Evolutionary conservation across 768 basidiomycete species (phyloP).

Genomic region (Boletus coccyginus): DNA sequence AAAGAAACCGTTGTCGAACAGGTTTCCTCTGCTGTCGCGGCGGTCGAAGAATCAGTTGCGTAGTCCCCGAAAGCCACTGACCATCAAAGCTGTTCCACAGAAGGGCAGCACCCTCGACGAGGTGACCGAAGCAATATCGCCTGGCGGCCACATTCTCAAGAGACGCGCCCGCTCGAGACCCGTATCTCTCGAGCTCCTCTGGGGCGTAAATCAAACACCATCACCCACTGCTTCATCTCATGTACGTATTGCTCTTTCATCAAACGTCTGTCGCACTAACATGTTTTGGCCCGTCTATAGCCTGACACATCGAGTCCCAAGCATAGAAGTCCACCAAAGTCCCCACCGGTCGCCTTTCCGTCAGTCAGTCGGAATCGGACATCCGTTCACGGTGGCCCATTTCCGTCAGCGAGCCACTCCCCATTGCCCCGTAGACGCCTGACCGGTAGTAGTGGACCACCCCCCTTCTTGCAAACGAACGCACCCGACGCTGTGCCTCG

Average conservation of each 20-base stretch:
- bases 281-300: conserved; percentile 2
- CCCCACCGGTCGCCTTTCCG: conserved; percentile 32
- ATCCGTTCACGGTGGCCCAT: conserved; percentile 33
- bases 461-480: conserved; percentile 32
- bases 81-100: conserved; percentile 27
- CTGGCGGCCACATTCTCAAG: conserved; percentile 74
- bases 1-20: conserved; percentile 35
- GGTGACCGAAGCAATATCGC: conserved; percentile 67
- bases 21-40: conserved; percentile 21
- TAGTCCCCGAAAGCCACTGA: conserved; percentile 29
- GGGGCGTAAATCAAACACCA: conserved; percentile 44
- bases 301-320: conserved; percentile 16
- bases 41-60: conserved; percentile 27
- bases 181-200: conserved; percentile 62
- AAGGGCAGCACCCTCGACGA: conserved; percentile 51
- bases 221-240: conserved; percentile 39
- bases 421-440: conserved; percentile 56
- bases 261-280: neutral
- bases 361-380: conserved; percentile 41
- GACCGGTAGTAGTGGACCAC: conserved; percentile 35
- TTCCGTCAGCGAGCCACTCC: conserved; percentile 51
- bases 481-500: conserved; percentile 28
- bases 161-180: conserved; percentile 72
- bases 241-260: conserved; percentile 6
- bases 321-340: conserved; percentile 5